These are phyloP conservation scores for Sphaerobolus stellatus DNA, from an alignment of 1,284 basidiomycete genomes.

Conservation along the genomic window DNA sequence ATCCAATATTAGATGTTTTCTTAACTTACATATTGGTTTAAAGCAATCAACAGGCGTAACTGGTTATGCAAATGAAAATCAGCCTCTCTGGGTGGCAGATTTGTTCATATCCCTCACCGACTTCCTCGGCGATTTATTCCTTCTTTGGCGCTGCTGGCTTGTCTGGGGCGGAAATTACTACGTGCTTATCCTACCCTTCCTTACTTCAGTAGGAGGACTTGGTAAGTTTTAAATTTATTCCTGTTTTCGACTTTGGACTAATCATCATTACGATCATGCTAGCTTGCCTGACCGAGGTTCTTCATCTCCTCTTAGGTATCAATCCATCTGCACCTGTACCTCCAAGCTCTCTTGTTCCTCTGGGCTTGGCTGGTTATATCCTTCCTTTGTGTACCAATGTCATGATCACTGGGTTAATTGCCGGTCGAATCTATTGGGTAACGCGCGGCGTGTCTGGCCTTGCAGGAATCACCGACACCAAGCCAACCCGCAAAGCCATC, in stretches of 20 bases:
- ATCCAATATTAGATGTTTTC: background rate
- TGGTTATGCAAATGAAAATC: slow-evolving; percentile 32
- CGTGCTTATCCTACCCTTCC: slow-evolving; percentile 31
- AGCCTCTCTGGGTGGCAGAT: slow-evolving; percentile 29
- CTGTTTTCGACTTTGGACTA: background rate
- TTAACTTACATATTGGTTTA: background rate
- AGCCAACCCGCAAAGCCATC: slow-evolving; percentile 9
- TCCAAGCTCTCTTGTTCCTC: slow-evolving; percentile 28
- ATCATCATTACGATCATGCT: background rate
- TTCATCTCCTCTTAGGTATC: slow-evolving; percentile 23
- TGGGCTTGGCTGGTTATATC: slow-evolving; percentile 31
- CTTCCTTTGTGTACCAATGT: slow-evolving; percentile 41
- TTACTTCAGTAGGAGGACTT: slow-evolving; percentile 32
- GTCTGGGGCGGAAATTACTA: slow-evolving; percentile 34
- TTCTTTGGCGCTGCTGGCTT: slow-evolving; percentile 42
- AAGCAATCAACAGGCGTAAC: slow-evolving; percentile 19
- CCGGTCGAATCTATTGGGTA: slow-evolving; percentile 34
- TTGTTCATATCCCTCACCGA: slow-evolving; percentile 37
- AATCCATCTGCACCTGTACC: slow-evolving; percentile 28
- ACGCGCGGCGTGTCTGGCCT: too few relatives aligned
- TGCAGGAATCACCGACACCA: background rate
- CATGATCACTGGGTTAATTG: slow-evolving; percentile 40
- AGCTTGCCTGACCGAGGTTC: slow-evolving; percentile 29
- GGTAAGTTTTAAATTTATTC: slow-evolving; percentile 23
- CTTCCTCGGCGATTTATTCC: slow-evolving; percentile 36